Evolutionary conservation across 2,329 filamentous ascomycete genomes (phyloP).

Genomic region (Aspergillus ochraceus): DNA sequence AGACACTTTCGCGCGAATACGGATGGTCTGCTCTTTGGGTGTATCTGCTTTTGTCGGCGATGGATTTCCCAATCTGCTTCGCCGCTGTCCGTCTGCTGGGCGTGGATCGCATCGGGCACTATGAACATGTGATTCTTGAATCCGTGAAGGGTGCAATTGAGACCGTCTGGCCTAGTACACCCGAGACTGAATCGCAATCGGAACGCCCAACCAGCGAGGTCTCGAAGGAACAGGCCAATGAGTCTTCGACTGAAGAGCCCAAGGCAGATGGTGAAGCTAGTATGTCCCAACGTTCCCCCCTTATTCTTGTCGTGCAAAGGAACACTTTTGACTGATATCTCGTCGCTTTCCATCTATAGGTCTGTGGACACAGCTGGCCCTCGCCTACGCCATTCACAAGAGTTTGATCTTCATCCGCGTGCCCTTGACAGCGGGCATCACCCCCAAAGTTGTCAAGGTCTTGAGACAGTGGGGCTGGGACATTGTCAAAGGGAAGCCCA

Average conservation of each 20-base stretch:
- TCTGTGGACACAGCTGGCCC: slow-evolving; percentile 79
- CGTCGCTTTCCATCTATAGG: slow-evolving; percentile 41
- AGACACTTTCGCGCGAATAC: slow-evolving; percentile 85
- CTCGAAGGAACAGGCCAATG: slow-evolving; percentile 10
- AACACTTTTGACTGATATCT: neutral
- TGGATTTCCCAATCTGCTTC: slow-evolving; percentile 97
- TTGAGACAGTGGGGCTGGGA: slow-evolving; percentile 90
- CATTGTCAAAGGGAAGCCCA: slow-evolving; percentile 73
- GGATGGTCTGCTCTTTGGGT: slow-evolving; percentile 93
- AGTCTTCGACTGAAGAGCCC: slow-evolving; percentile 61
- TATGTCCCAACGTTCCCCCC: slow-evolving; percentile 51
- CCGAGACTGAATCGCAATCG: slow-evolving; percentile 49
- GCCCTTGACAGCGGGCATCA: slow-evolving; percentile 83
- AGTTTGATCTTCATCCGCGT: slow-evolving; percentile 96
- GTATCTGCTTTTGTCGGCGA: slow-evolving; percentile 75
- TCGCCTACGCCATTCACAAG: slow-evolving; percentile 97
- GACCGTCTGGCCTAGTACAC: slow-evolving; percentile 39
- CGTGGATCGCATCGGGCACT: slow-evolving; percentile 75
- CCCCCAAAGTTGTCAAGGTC: slow-evolving; percentile 90
- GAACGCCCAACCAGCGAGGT: slow-evolving; percentile 27
- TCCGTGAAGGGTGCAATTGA: slow-evolving; percentile 33
- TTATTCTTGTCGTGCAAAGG: neutral
- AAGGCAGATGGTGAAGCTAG: slow-evolving; percentile 67
- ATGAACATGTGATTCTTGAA: slow-evolving; percentile 46
- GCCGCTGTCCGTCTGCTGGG: slow-evolving; percentile 79